Evolutionary conservation across 164 flowering plant genomes (phyloP), one percentile per base, ranked within the genome.

Genomic region (Macadamia tetraphylla): DNA sequence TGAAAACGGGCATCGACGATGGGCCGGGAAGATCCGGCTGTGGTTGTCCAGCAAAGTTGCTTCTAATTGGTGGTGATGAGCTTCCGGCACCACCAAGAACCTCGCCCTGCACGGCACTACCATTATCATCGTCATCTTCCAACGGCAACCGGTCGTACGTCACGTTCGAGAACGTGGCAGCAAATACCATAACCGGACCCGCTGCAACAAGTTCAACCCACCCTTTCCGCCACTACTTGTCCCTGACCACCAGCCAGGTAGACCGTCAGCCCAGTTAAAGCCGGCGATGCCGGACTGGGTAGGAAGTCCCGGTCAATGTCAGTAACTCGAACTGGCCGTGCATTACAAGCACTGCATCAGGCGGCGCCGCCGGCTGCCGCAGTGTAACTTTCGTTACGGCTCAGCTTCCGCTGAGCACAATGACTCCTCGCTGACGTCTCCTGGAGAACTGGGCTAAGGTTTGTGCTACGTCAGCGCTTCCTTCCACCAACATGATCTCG

Each of bases 251-350:
- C 96, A 0, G 88, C 83, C 15, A 90, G 70, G 74, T 88, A 90
- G 12, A 88, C 91, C 3, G 93, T 85, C 59, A 90, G 77, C 4
- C 96, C 93, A 0, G 92, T 88, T 0, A 88, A 78, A 0, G 92
- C 92, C 0, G 88, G 96, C 6, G 87, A 89, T 2, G 89, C 84
- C 0, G 89, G 92, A 0, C 88, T 92, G 14, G 92, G 96, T 7
- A 90, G 66, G 67, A 88, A 90, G 0, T 91, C 78, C 1, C 96
- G 92, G 89, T 77, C n/a, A 90, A 65, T 1, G 91, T 85, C 11
- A 90, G 71, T 63, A 90, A 86, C 75, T 90, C 96, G 46, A 88
- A 90, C 70, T 92, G 82, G 11, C 96, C 96, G 3, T 79, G 89
- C 0, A 88, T 79, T 0, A 84, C 86, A 8, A 88, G 83, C 0